Evolutionary conservation across 441 rosid species (phyloP).

Genomic region (Populus tomentosa): DNA sequence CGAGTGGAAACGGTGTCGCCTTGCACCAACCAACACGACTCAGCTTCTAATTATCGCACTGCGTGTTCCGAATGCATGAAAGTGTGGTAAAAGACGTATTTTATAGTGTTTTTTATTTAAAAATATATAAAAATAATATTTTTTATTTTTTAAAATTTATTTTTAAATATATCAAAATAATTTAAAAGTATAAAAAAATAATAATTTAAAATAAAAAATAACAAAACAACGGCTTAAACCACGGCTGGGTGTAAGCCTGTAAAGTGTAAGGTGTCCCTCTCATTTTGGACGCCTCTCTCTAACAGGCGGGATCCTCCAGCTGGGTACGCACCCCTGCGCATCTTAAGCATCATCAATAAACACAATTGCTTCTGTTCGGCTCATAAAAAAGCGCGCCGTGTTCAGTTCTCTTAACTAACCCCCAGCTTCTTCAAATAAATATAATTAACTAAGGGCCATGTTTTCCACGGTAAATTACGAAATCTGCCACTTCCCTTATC

Average conservation of each 20-base stretch:
- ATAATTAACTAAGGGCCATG: conserved; percentile 19
- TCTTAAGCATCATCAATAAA: background rate
- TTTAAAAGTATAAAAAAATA: too few relatives aligned
- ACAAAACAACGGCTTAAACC: background rate
- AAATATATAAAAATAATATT: too few relatives aligned
- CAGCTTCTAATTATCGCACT: background rate
- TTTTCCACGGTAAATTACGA: conserved; percentile 30
- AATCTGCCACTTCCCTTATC: conserved; percentile 18
- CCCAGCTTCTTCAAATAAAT: background rate
- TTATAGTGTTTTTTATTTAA: background rate
- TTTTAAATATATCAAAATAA: too few relatives aligned
- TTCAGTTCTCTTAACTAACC: background rate
- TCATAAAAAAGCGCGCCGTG: too few relatives aligned
- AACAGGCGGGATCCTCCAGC: background rate
- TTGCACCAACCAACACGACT: background rate
- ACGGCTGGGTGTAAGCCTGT: background rate
- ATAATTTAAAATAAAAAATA: too few relatives aligned
- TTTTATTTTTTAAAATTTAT: too few relatives aligned
- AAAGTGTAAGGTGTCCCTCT: background rate
- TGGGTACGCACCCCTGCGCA: background rate
- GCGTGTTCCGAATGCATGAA: background rate
- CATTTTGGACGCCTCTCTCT: background rate
- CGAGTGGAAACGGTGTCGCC: background rate
- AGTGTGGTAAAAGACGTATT: too few relatives aligned
- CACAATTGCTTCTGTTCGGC: background rate